Conservation (phyloP, 306 rosid species). For the Argentina anserina region DNA sequence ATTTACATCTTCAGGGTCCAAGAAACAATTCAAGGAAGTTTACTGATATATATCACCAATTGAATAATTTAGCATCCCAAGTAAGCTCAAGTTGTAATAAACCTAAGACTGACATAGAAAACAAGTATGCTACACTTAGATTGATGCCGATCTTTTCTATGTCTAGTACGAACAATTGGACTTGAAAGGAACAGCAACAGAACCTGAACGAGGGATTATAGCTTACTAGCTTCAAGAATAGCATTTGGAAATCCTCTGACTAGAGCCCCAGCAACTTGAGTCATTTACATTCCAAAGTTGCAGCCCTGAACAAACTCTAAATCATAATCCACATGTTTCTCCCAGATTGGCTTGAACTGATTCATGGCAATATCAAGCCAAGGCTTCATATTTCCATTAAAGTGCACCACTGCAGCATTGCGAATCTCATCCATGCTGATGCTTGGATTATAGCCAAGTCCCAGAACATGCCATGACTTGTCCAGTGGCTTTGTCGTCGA, state of each 20-base stretch:
- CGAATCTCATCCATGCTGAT: slow-evolving; percentile 69
- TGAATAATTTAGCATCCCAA: slow-evolving; percentile 23
- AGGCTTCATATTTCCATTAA: slow-evolving; percentile 86
- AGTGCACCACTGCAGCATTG: slow-evolving; percentile 86
- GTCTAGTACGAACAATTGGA: slow-evolving; percentile 27
- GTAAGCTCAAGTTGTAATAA: slow-evolving; percentile 21
- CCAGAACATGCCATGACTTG: slow-evolving; percentile 89
- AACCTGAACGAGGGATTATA: slow-evolving; percentile 22
- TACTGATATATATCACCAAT: slow-evolving; percentile 9
- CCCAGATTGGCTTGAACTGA: slow-evolving; percentile 77
- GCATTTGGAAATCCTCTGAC: slow-evolving; percentile 24
- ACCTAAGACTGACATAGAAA: slow-evolving; percentile 35
- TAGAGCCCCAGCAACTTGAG: slow-evolving; percentile 4
- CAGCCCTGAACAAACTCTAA: slow-evolving; percentile 80
- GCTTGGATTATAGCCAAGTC: slow-evolving; percentile 88
- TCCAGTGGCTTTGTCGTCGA: slow-evolving; percentile 76
- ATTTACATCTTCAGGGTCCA: not conserved
- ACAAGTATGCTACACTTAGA: slow-evolving; percentile 52
- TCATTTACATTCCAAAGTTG: slow-evolving; percentile 64
- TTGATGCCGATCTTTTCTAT: slow-evolving; percentile 38
- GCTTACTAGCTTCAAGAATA: slow-evolving; percentile 30
- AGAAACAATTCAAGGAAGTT: slow-evolving; percentile 16
- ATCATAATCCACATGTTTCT: slow-evolving; percentile 71
- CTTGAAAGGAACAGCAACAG: slow-evolving; percentile 27
- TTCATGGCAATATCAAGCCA: slow-evolving; percentile 92